Evolutionary conservation across 2,329 filamentous ascomycete species (phyloP).

Genomic region (Teratosphaeria zuluensis): DNA sequence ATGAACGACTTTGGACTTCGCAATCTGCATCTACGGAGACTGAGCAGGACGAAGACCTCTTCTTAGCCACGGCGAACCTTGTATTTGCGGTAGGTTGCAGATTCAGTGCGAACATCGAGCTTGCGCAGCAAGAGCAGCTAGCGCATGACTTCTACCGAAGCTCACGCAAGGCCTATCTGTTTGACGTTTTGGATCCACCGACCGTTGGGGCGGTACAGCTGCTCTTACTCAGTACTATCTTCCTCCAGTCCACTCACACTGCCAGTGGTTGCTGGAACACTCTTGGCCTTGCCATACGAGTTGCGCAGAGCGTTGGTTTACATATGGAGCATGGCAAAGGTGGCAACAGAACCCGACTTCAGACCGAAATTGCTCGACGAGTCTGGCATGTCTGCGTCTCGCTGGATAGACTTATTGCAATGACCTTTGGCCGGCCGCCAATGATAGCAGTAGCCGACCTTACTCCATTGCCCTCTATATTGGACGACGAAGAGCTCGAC

Average conservation of each 20-base stretch:
- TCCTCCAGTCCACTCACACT: slow-evolving; percentile 17
- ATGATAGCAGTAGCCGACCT: slow-evolving; percentile 18
- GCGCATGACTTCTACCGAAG: slow-evolving; percentile 19
- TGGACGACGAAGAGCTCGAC: slow-evolving; percentile 45
- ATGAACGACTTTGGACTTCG: slow-evolving; percentile 13
- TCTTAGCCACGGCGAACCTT: slow-evolving; percentile 16
- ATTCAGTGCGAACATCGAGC: slow-evolving; percentile 13
- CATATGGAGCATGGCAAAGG: slow-evolving; percentile 51
- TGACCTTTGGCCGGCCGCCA: slow-evolving; percentile 22
- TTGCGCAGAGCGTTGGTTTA: slow-evolving; percentile 59
- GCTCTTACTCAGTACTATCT: slow-evolving; percentile 16
- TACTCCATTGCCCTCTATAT: slow-evolving; percentile 21
- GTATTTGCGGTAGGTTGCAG: slow-evolving; percentile 18
- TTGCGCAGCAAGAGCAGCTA: slow-evolving; percentile 13
- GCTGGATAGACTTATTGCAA: slow-evolving; percentile 47
- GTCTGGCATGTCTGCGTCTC: slow-evolving; percentile 46
- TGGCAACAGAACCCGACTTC: slow-evolving; percentile 46
- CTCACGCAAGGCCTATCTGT: slow-evolving; percentile 16
- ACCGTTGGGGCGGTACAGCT: slow-evolving; percentile 16
- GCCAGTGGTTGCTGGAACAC: slow-evolving; percentile 20
- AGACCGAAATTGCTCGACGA: slow-evolving; percentile 57
- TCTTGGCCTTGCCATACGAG: slow-evolving; percentile 41
- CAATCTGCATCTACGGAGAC: slow-evolving; percentile 1
- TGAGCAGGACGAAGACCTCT: slow-evolving; percentile 16
- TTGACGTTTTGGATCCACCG: slow-evolving; percentile 17